Conservation (phyloP, 176 grass and related monocot species). For the Dactylis glomerata region DNA sequence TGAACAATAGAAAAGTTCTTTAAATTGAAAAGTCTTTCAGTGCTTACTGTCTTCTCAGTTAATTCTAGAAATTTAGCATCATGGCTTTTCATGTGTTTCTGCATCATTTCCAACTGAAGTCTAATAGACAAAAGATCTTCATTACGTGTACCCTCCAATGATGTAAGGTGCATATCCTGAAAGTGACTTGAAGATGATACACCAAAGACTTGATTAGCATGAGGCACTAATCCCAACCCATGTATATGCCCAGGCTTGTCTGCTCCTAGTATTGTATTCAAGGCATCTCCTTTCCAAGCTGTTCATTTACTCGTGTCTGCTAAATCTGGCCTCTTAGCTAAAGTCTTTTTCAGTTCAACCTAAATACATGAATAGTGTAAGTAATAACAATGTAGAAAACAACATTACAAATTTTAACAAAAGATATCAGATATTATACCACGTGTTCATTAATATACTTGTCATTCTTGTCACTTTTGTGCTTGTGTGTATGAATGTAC, state of each 20-base stretch:
- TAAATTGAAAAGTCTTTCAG: too few relatives aligned
- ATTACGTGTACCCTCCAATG: too few relatives aligned
- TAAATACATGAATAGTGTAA: background rate
- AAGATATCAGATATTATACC: background rate
- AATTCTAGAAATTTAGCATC: too few relatives aligned
- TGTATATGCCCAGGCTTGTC: constrained; percentile 6
- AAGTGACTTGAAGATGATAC: background rate
- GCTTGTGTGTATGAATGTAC: background rate
- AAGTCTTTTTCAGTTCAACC: background rate
- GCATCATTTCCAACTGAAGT: too few relatives aligned
- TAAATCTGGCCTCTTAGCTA: background rate
- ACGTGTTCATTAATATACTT: background rate
- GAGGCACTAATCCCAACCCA: background rate
- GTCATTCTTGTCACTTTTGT: background rate
- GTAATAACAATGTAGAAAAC: background rate
- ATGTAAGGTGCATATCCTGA: too few relatives aligned
- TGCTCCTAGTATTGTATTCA: background rate
- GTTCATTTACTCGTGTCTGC: background rate
- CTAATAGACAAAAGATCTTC: too few relatives aligned
- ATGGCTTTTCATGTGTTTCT: too few relatives aligned
- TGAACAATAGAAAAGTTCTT: too few relatives aligned
- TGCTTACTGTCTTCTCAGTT: too few relatives aligned
- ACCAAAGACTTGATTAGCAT: constrained; percentile 1
- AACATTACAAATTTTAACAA: background rate
- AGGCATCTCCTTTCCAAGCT: constrained; percentile 9